Percentiles rank a stretch among this genome's conserved stretches.
These are phyloP conservation scores for Puccinia coronata DNA, from an alignment of 1,284 basidiomycete genomes.

Conservation along the genomic window DNA sequence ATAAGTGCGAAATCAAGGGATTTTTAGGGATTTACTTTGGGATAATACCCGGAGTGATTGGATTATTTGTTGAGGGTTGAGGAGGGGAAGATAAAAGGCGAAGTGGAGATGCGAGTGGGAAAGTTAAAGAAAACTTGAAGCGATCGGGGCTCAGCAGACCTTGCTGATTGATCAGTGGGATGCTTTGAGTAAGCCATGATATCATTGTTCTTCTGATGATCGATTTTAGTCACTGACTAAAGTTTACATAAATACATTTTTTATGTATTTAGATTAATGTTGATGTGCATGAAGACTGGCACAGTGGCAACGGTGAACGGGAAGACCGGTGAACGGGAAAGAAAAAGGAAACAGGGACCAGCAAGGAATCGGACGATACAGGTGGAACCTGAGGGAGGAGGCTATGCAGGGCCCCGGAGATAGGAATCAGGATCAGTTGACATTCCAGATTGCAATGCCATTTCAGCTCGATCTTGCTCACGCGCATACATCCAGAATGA, in stretches of 20 bases:
- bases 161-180: not conserved
- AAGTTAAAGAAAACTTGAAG: slow-evolving; percentile 2
- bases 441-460: too few species aligned
- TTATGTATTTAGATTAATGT: not conserved
- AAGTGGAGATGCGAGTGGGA: not conserved
- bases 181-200: not conserved
- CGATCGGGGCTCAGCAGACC: not conserved
- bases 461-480: too few species aligned
- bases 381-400: not conserved
- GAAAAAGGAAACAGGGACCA: not conserved
- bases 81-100: not conserved
- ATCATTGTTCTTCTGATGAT: not conserved
- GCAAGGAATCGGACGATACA: not conserved
- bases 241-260: not conserved
- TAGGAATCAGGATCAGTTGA: not conserved
- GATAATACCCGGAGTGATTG: not conserved
- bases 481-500: too few species aligned
- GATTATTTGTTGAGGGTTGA: not conserved
- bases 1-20: not conserved
- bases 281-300: not conserved
- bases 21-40: not conserved
- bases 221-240: not conserved
- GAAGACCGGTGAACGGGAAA: not conserved
- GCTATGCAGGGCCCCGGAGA: not conserved
- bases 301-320: not conserved